phyloP scores from a whole-genome alignment of 441 rosid species.

The Gossypium schwendimanii region DNA sequence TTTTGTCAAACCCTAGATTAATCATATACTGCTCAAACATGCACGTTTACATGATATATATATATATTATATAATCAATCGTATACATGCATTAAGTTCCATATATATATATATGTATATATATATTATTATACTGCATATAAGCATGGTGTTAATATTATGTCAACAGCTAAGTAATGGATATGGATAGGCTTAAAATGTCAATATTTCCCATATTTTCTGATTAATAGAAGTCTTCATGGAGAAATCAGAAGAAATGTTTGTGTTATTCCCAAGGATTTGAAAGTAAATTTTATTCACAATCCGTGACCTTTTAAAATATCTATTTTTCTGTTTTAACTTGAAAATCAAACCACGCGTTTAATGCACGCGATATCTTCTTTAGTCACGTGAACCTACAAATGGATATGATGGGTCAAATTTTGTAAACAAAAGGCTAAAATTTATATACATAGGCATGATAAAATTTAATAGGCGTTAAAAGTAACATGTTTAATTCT shows the following conservation, averaged over 20 bases:
- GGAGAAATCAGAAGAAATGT: too few relatives aligned
- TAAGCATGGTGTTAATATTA: too few relatives aligned
- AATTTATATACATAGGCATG: background rate
- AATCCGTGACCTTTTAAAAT: background rate
- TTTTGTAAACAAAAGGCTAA: background rate
- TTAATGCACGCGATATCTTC: background rate
- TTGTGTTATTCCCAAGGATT: background rate
- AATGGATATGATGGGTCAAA: background rate
- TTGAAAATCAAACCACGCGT: background rate
- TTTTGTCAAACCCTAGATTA: background rate
- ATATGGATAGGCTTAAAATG: too few relatives aligned
- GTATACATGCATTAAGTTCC: background rate
- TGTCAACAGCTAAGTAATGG: too few relatives aligned
- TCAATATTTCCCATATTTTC: too few relatives aligned
- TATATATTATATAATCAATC: background rate
- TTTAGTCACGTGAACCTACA: background rate
- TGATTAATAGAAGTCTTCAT: too few relatives aligned
- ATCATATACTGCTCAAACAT: background rate
- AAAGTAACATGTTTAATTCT: too few relatives aligned
- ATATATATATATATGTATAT: too few relatives aligned
- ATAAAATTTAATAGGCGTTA: background rate
- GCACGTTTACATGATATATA: constrained; percentile 1
- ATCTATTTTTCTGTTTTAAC: background rate
- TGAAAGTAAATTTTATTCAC: background rate
- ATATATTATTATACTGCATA: too few relatives aligned